Conservation (phyloP, 352 stramenopile genomes). For the Phytopythium montanum region DNA sequence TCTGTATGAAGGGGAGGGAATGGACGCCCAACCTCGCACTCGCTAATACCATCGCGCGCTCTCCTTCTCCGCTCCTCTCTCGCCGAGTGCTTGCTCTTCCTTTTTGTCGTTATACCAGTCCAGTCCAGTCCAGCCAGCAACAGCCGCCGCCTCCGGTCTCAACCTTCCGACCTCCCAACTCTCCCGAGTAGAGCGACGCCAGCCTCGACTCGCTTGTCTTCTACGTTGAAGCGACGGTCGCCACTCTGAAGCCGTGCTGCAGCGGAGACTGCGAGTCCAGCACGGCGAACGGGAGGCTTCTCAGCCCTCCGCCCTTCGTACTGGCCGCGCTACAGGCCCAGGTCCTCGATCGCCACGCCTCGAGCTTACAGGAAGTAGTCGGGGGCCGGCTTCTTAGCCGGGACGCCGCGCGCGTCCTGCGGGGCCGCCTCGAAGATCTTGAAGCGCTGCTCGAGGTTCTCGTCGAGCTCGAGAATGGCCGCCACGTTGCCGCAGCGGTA, state of each 20-base stretch:
- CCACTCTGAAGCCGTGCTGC: neutral
- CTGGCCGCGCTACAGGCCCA: neutral
- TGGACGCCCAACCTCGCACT: conserved; percentile 3
- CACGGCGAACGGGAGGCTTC: neutral
- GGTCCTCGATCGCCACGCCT: neutral
- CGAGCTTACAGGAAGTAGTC: conserved; percentile 98
- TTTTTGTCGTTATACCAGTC: conserved; percentile 1
- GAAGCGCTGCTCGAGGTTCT: conserved; percentile 91
- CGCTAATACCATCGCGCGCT: neutral
- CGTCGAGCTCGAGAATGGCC: conserved; percentile 98
- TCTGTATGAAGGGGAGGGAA: neutral
- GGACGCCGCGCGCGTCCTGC: conserved; percentile 95
- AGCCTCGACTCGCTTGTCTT: neutral
- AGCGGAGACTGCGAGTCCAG: neutral
- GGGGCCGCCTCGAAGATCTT: conserved; percentile 98
- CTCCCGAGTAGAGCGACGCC: neutral
- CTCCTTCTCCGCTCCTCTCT: neutral
- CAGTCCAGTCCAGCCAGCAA: conserved; percentile 1
- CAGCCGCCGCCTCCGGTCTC: neutral
- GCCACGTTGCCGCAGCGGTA: conserved; percentile 98
- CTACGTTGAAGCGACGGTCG: neutral
- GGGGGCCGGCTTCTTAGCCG: conserved; percentile 97
- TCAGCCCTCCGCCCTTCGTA: neutral
- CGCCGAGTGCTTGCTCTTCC: conserved; percentile 1
- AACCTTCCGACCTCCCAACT: neutral